Base-by-base conservation (phyloP, 257 asterid genomes). In the Avicennia marina region DNA sequence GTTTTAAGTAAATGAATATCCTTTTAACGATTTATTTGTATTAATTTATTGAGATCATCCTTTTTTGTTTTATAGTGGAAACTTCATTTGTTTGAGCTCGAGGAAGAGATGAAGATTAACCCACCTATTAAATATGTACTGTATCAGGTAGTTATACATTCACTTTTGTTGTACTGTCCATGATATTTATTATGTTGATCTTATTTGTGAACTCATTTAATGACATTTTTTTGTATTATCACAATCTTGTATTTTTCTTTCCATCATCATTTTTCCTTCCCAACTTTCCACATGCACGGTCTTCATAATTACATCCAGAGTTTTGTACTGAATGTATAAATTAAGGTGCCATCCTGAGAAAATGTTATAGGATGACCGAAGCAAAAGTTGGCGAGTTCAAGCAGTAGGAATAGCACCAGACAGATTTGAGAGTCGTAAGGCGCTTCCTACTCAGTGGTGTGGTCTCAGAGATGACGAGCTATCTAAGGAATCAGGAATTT, bases 401-500 rank as follows among this genome's bases (percentile, higher is more conserved):
- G 95, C 94, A 29, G 86, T 90, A 60, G 74, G 78, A 26, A 52
- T 82, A 33, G 72, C 89, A 16, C 96, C 96, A 0, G 94, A 84
- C 32, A 80, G 81, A 61, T 90, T 90, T 72, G 94, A 80, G 72
- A 87, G 96, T 58, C 83, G 96, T 2, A 90, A 75, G 72, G 81
- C 96, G 10, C 94, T 90, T 58, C 95, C 97, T 38, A 65, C 64
- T 42, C 88, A 75, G 53, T 86, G 97, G 97, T 78, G 96, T 41
- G 97, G 97, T 54, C 77, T 87, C 49, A 78, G 94, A 69, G 95
- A 90, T 53, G 89, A 86, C 0, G 88, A 84, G 44, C 86, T 90
- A 10, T 84, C 89, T 12, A 66, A 48, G 24, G 87, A 59, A 52
- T 17, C 80, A 0, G 90, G 90, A 25, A 79, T 90, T 62, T 85